A percentile compares a stretch with the other conserved stretches of the same genome.
These are phyloP conservation scores for Colletotrichum eleusines DNA, from an alignment of 2,329 filamentous ascomycete species.

Conservation along the genomic window DNA sequence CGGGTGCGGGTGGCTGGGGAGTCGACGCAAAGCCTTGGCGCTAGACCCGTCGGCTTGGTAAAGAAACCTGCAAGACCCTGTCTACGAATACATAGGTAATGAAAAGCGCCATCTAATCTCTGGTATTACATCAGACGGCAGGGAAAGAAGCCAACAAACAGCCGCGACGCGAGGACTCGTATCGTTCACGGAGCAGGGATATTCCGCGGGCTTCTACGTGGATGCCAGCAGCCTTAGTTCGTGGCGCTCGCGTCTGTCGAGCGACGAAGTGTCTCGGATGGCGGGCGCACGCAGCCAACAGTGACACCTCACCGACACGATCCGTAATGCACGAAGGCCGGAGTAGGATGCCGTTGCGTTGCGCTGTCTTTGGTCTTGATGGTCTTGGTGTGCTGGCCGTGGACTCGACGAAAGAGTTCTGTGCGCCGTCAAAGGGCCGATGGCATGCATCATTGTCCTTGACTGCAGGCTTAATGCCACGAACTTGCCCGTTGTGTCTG, in stretches of 20 bases:
- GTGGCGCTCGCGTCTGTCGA: constrained; percentile 17
- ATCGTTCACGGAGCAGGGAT: not conserved
- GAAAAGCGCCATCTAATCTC: not conserved
- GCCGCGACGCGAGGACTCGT: constrained; percentile 17
- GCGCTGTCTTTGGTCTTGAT: not conserved
- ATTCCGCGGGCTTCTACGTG: constrained; percentile 1
- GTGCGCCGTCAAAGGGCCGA: not conserved
- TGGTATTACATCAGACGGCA: constrained; percentile 3
- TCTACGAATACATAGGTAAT: not conserved
- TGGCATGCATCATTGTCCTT: not conserved
- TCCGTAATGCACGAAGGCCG: not conserved
- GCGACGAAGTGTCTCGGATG: constrained; percentile 23
- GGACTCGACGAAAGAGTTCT: not conserved
- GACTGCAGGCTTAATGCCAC: not conserved
- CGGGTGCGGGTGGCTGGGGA: constrained; percentile 39
- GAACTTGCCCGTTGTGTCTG: no score
- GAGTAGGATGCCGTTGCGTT: constrained; percentile 1
- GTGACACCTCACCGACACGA: constrained; percentile 14
- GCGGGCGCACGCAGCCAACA: constrained; percentile 4
- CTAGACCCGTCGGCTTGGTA: constrained; percentile 16
- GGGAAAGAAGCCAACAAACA: not conserved
- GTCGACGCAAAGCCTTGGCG: constrained; percentile 10
- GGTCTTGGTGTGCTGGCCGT: not conserved
- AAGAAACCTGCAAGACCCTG: constrained; percentile 13
- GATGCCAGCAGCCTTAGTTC: constrained; percentile 7